Evolutionary conservation across 495 filamentous ascomycete species (phyloP).

Genomic region (Oleoguttula mirabilis): DNA sequence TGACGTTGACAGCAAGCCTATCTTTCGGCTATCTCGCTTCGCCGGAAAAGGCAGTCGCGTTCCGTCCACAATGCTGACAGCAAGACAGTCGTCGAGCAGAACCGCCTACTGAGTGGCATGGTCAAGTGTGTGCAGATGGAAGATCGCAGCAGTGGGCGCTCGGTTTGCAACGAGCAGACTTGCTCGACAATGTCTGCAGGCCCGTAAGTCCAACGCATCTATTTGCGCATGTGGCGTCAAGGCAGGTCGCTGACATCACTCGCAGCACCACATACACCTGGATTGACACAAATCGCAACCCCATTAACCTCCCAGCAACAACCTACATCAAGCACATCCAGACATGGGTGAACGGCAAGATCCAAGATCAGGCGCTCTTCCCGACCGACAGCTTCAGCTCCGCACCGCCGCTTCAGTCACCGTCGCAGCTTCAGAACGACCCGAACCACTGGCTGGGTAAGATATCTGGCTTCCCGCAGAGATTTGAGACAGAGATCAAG

Average conservation of each 20-base stretch:
- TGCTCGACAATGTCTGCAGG: slow-evolving; percentile 90
- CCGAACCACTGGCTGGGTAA: slow-evolving; percentile 71
- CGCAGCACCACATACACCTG: slow-evolving; percentile 84
- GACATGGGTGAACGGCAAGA: slow-evolving; percentile 83
- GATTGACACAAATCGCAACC: slow-evolving; percentile 54
- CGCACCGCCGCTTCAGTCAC: slow-evolving; percentile 36
- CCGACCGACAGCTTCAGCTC: slow-evolving; percentile 51
- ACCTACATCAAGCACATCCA: slow-evolving; percentile 89
- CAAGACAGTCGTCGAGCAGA: slow-evolving; percentile 73
- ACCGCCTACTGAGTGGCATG: slow-evolving; percentile 72
- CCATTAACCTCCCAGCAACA: slow-evolving; percentile 35
- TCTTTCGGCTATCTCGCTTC: no score
- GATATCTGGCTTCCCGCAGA: slow-evolving; percentile 73
- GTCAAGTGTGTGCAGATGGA: slow-evolving; percentile 69
- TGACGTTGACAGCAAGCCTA: no score
- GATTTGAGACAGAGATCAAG: slow-evolving; percentile 73
- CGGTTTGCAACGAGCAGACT: slow-evolving; percentile 67
- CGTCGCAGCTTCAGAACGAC: slow-evolving; percentile 36
- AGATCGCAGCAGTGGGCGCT: slow-evolving; percentile 53
- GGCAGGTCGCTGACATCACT: background rate
- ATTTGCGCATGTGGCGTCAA: background rate
- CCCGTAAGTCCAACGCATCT: slow-evolving; percentile 55
- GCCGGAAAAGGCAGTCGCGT: no score
- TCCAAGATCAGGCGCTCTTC: slow-evolving; percentile 74
- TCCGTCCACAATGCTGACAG: no score